Percentiles rank a stretch among this genome's conserved stretches.
phyloP scores from a whole-genome alignment of 352 stramenopile species.

The Halophytophthora batemanensis region DNA sequence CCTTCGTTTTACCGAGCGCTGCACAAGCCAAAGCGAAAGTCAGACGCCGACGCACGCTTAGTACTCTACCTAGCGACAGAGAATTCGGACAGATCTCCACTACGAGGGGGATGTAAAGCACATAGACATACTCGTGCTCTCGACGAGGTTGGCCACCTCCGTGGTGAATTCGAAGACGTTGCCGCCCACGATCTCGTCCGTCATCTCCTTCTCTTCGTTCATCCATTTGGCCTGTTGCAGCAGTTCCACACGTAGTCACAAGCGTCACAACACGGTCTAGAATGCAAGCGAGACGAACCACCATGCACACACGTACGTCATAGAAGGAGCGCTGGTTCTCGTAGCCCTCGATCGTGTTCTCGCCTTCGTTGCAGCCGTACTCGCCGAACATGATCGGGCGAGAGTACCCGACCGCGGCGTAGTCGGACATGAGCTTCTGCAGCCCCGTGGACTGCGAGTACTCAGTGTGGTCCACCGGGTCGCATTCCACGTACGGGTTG shows the following conservation, averaged over 20 bases:
- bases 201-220: slow-evolving; percentile 73
- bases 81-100: not conserved
- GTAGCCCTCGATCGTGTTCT: slow-evolving; percentile 63
- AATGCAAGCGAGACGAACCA: not conserved
- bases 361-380: slow-evolving; percentile 68
- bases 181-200: slow-evolving; percentile 53
- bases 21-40: not conserved
- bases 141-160: slow-evolving; percentile 52
- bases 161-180: slow-evolving; percentile 79
- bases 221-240: slow-evolving; percentile 59
- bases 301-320: slow-evolving; percentile 26
- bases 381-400: slow-evolving; percentile 73
- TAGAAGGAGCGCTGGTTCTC: slow-evolving; percentile 65
- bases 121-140: slow-evolving; percentile 19
- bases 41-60: not conserved
- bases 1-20: slow-evolving; percentile 41
- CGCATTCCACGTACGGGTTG: slow-evolving; percentile 72
- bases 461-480: slow-evolving; percentile 43
- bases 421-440: slow-evolving; percentile 62
- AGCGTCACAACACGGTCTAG: not conserved
- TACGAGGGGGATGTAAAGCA: not conserved
- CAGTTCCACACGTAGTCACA: slow-evolving; percentile 3
- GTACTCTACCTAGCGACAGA: not conserved
- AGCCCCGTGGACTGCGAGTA: slow-evolving; percentile 60
- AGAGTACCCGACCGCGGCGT: slow-evolving; percentile 38